A percentile compares a stretch with the other conserved stretches of the same genome.
Evolutionary conservation across 371 early-diverging fungal genomes (phyloP).

Genomic region (Phascolomyces articulosus): DNA sequence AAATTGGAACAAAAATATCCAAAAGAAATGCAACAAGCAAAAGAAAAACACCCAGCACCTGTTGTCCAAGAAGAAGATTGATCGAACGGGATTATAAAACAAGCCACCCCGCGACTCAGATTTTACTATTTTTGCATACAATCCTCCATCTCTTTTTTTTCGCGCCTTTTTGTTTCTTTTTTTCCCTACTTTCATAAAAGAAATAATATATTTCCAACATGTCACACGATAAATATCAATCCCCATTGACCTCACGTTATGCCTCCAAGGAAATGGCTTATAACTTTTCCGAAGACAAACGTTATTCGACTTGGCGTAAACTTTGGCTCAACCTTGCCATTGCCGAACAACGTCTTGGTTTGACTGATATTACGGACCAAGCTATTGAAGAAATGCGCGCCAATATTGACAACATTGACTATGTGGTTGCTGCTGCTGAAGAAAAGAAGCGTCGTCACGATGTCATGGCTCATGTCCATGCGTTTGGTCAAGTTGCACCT

Average conservation of each 20-base stretch:
- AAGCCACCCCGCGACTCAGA: not conserved
- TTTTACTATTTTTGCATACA: too few species aligned
- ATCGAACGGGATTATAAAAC: slow-evolving; percentile 30
- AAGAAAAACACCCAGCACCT: slow-evolving; percentile 35
- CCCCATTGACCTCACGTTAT: slow-evolving; percentile 95
- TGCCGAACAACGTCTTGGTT: slow-evolving; percentile 82
- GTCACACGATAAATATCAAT: slow-evolving; percentile 81
- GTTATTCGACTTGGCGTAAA: slow-evolving; percentile 92
- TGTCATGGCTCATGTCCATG: slow-evolving; percentile 98
- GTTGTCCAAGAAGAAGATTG: too few species aligned
- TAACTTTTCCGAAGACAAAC: slow-evolving; percentile 94
- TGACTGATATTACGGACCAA: slow-evolving; percentile 64
- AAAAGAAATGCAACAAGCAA: slow-evolving; percentile 26
- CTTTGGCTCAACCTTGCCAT: slow-evolving; percentile 95
- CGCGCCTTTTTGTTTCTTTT: not conserved
- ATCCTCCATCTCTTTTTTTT: not conserved
- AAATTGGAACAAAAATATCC: slow-evolving; percentile 40
- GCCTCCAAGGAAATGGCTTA: slow-evolving; percentile 97
- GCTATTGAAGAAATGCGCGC: slow-evolving; percentile 91
- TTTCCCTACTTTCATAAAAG: not conserved
- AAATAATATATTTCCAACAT: slow-evolving; percentile 4
- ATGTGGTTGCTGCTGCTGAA: slow-evolving; percentile 85
- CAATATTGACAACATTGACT: slow-evolving; percentile 90
- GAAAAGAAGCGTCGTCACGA: slow-evolving; percentile 96
- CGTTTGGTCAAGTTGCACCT: slow-evolving; percentile 92